phyloP scores from a whole-genome alignment of 257 asterid species.

The Perilla frutescens region DNA sequence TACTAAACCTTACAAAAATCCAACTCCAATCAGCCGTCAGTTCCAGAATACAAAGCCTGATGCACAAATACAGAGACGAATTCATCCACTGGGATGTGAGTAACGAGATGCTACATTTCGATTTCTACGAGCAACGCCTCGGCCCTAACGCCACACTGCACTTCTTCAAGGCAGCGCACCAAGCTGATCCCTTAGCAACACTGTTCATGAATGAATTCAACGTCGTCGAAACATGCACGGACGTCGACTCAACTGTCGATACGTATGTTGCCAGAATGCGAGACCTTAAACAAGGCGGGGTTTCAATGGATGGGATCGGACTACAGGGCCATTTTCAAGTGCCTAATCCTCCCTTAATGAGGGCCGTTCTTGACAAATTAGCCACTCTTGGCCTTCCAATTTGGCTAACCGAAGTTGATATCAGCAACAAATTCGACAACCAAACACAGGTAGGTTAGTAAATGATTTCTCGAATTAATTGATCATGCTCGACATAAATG shows the following conservation, averaged over 20 bases:
- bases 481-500: too few species aligned
- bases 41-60: conserved; percentile 48
- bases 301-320: conserved; percentile 48
- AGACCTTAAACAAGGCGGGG: conserved; percentile 48
- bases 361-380: conserved; percentile 46
- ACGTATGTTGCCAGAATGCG: conserved; percentile 50
- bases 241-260: conserved; percentile 48
- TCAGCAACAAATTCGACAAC: conserved; percentile 39
- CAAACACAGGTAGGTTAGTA: conserved; percentile 39
- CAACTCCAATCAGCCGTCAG: conserved; percentile 42
- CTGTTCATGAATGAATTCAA: conserved; percentile 68
- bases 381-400: conserved; percentile 51
- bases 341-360: conserved; percentile 47
- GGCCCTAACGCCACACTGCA: conserved; percentile 48
- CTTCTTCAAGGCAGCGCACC: conserved; percentile 43
- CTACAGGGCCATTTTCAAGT: conserved; percentile 50
- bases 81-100: conserved; percentile 77
- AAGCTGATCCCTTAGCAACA: conserved; percentile 49
- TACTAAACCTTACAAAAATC: conserved; percentile 32
- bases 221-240: conserved; percentile 57
- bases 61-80: conserved; percentile 48
- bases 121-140: conserved; percentile 50
- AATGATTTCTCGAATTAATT: too few species aligned
- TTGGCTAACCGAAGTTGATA: conserved; percentile 55
- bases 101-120: conserved; percentile 64